These are phyloP conservation scores for Taiozyma sp. DNA, from an alignment of 1,139 yeast species.

Conservation along the genomic window DNA sequence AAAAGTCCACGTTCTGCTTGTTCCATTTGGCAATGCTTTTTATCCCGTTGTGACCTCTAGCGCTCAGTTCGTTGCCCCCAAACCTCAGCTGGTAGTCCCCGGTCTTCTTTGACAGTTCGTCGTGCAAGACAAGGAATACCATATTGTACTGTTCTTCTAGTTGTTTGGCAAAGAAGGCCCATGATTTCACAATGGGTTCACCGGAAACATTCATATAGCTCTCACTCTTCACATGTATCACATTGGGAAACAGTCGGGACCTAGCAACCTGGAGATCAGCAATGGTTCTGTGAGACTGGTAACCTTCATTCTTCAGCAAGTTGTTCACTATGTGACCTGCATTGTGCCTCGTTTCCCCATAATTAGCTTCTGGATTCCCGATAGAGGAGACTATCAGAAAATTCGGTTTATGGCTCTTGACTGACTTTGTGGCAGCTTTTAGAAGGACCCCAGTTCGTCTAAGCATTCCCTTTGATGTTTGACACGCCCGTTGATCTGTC, in stretches of 20 bases:
- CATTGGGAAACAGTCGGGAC: conserved; percentile 11
- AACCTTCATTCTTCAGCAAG: conserved; percentile 14
- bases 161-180: conserved; percentile 33
- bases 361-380: conserved; percentile 74
- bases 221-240: conserved; percentile 44
- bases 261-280: conserved; percentile 18
- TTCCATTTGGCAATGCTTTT: conserved; percentile 41
- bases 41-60: conserved; percentile 81
- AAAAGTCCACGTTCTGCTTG: conserved; percentile 24
- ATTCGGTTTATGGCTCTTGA: conserved; percentile 23
- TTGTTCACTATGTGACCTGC: conserved; percentile 62
- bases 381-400: conserved; percentile 50
- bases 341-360: conserved; percentile 65
- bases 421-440: not conserved
- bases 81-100: conserved; percentile 61
- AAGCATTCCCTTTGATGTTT: not conserved
- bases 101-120: conserved; percentile 60
- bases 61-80: conserved; percentile 43
- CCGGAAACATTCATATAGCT: conserved; percentile 74
- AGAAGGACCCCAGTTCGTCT: conserved; percentile 2
- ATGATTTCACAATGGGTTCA: conserved; percentile 40
- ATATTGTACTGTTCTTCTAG: conserved; percentile 28
- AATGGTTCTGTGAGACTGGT: conserved; percentile 24
- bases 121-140: conserved; percentile 60
- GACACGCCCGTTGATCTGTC: not conserved